Base-by-base conservation (phyloP, 2,329 filamentous ascomycete genomes). In the Colletotrichum musicola region DNA sequence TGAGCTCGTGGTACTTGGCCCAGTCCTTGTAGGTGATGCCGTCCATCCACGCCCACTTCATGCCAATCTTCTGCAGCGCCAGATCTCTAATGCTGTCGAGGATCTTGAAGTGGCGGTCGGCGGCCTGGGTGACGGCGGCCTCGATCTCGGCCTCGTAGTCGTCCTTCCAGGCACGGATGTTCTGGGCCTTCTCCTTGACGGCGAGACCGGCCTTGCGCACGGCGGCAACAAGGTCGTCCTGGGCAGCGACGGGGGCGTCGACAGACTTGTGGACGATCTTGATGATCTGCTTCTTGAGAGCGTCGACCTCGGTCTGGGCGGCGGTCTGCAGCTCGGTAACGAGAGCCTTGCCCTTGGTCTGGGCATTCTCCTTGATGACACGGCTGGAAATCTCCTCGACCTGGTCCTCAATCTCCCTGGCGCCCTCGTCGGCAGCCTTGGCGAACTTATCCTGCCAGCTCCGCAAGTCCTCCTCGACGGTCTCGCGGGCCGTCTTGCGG, bases 11-110 rank as follows among this genome's bases (percentile, higher is more conserved):
- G 77, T 97, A 99, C 78, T 95, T 96, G 68, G 92, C 89, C 96
- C 96, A 99, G 78, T 99, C 94, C 79, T 97, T 95, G 85, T 99
- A 98, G 1, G 95, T 97, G 70, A 99, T 89, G 38, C 94, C 94
- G 66, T 98, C 94, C 82, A 94, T 96, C 91, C 93, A 97, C 13
- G 95, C 94, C 95, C 96, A 99, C 76, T 88, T 89, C 90, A 97
- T 95, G 64, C 95, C 95, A 62, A 98, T 94, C 78, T 97, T 93
- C 77, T 97, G 93, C 40, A 98, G 86, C 6, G 94, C 93, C 42
- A 97, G 85, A 74, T 95, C 92, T 49, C 93, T 90, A 69, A 96
- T 95, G 75, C 89, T 89, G 71, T 95, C 92, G 38, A 98, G 87
- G 16, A 97, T 93, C 75, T 91, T 88, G 62, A 97, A 89, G 53